Conservation (phyloP, 306 rosid species). For the Casuarina glauca region DNA sequence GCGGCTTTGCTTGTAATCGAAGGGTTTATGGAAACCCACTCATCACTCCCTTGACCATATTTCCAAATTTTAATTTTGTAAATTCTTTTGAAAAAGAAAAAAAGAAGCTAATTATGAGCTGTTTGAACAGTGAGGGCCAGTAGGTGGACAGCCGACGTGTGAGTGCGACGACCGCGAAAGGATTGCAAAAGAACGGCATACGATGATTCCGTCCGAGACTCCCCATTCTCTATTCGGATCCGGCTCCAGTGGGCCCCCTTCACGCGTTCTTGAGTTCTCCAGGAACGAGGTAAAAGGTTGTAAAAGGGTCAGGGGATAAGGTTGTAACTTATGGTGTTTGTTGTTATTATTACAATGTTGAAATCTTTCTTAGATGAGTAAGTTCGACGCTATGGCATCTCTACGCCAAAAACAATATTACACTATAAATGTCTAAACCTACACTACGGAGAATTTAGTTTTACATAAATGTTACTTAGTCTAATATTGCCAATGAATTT, state of each 20-base stretch:
- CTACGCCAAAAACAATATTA: too few species aligned
- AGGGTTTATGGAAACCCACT: constrained; percentile 32
- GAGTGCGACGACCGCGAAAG: constrained; percentile 1
- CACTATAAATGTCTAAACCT: too few species aligned
- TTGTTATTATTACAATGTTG: too few species aligned
- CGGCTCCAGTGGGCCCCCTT: neutral
- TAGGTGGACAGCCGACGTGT: constrained; percentile 32
- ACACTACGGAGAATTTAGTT: too few species aligned
- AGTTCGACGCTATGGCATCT: too few species aligned
- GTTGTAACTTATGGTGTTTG: too few species aligned
- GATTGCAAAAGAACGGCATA: neutral
- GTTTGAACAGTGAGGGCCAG: constrained; percentile 17
- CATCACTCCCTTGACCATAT: constrained; percentile 18
- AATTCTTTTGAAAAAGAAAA: neutral
- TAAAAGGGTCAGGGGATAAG: too few species aligned
- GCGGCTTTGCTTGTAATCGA: constrained; percentile 34
- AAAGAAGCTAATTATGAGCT: constrained; percentile 6
- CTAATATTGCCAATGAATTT: too few species aligned
- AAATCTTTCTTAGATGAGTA: too few species aligned
- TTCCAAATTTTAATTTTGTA: constrained; percentile 1
- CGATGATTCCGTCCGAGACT: neutral
- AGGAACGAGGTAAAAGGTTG: too few species aligned
- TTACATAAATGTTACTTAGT: too few species aligned
- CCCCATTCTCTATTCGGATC: neutral
- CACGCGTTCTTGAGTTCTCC: neutral